phyloP scores from a whole-genome alignment of 441 rosid species.

The Theobroma grandiflorum region DNA sequence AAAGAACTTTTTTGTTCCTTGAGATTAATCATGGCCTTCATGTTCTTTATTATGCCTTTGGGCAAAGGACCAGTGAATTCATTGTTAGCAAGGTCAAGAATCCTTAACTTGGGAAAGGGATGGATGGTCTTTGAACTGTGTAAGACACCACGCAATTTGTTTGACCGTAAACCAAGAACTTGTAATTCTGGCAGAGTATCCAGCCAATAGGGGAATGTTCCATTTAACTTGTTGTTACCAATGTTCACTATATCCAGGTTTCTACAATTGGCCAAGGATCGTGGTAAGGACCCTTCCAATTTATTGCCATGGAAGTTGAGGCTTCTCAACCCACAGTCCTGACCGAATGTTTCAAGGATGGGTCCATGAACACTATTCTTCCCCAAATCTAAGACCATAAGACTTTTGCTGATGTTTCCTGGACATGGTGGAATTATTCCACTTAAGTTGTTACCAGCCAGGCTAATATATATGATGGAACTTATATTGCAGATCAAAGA shows the following conservation, averaged over 20 bases:
- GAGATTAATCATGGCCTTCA: constrained; percentile 23
- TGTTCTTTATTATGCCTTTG: not conserved
- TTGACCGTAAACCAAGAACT: constrained; percentile 25
- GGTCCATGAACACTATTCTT: constrained; percentile 13
- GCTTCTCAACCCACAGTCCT: not conserved
- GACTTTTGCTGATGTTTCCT: not conserved
- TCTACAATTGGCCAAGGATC: constrained; percentile 24
- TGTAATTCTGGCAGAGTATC: not conserved
- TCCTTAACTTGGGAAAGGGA: not conserved
- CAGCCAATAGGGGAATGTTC: constrained; percentile 16
- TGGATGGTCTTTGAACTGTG: not conserved
- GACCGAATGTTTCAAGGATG: constrained; percentile 9
- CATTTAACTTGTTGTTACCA: constrained; percentile 26
- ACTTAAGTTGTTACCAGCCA: too few relatives aligned
- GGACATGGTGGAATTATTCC: too few relatives aligned
- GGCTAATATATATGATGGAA: too few relatives aligned
- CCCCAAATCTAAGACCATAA: constrained; percentile 25
- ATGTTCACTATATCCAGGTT: constrained; percentile 28
- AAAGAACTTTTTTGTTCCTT: too few relatives aligned
- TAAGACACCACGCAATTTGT: not conserved
- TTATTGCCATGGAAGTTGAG: constrained; percentile 22
- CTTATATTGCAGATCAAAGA: too few relatives aligned
- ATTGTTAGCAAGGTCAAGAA: constrained; percentile 28
- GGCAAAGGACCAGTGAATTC: constrained; percentile 17
- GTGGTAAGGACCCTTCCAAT: constrained; percentile 27